A percentile compares a stretch with the other conserved stretches of the same genome.
phyloP scores from a whole-genome alignment of 805 yeast genomes.

The Ogataea trehalophila region DNA sequence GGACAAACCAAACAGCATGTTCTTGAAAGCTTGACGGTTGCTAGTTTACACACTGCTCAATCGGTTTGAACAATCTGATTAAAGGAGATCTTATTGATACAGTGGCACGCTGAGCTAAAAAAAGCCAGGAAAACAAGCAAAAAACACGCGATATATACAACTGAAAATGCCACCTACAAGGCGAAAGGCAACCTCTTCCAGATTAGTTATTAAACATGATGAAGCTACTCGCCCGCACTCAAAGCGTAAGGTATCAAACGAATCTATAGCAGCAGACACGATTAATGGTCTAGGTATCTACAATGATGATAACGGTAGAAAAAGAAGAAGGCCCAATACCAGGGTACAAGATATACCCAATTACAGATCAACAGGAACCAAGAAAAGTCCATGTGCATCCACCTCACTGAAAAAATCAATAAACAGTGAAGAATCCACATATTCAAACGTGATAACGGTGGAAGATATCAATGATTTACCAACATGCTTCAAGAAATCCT shows the following conservation, averaged over 20 bases:
- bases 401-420: background rate
- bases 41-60: too few relatives aligned
- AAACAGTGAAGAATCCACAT: background rate
- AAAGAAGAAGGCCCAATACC: slow-evolving; percentile 12
- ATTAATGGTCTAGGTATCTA: background rate
- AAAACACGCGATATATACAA: too few relatives aligned
- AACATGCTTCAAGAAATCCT: background rate
- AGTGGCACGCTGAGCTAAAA: too few relatives aligned
- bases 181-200: background rate
- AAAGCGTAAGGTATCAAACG: too few relatives aligned
- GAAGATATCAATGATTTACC: background rate
- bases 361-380: slow-evolving; percentile 5
- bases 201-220: background rate
- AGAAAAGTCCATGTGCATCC: background rate
- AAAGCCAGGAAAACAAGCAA: too few relatives aligned
- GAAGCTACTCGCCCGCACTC: background rate
- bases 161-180: background rate
- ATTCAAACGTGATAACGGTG: background rate
- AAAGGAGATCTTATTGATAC: too few relatives aligned
- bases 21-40: too few relatives aligned
- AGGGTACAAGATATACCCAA: slow-evolving; percentile 12
- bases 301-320: background rate
- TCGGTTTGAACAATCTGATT: too few relatives aligned
- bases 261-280: too few relatives aligned
- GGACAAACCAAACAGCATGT: too few relatives aligned